Evolutionary conservation across 225 moss, liverwort and hornwort genomes (phyloP).

Genomic region (Bryum argenteum): DNA sequence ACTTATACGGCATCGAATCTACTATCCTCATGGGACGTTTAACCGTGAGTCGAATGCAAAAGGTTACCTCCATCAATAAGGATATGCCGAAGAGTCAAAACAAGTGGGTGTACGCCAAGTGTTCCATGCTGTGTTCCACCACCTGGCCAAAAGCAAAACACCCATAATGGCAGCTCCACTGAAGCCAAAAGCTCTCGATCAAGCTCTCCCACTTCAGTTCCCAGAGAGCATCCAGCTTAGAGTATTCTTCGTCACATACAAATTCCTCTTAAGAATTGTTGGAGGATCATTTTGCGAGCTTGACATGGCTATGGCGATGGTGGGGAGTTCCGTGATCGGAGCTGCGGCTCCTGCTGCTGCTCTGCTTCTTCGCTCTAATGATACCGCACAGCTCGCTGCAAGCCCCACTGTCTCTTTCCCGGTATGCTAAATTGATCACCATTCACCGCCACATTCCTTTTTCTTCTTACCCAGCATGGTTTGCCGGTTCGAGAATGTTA

Average conservation of each 20-base stretch:
- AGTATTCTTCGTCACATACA: no score
- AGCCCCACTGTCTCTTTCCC: not conserved
- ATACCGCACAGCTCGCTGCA: constrained; percentile 5
- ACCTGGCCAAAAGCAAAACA: constrained; percentile 5
- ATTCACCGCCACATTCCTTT: not conserved
- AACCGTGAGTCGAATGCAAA: no score
- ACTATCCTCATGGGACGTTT: no score
- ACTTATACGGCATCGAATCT: no score
- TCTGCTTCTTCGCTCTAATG: not conserved
- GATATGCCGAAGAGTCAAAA: not conserved
- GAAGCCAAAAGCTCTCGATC: not conserved
- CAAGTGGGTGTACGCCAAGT: constrained; percentile 19
- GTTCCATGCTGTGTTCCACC: not conserved
- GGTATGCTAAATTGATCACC: not conserved
- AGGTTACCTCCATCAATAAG: not conserved
- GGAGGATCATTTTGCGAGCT: no score
- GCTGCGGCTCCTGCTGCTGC: not conserved
- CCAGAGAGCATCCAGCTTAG: not conserved
- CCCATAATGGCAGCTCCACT: not conserved
- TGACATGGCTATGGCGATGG: constrained; percentile 13
- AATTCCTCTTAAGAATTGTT: no score
- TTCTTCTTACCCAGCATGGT: no score
- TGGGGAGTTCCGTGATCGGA: constrained; percentile 7
- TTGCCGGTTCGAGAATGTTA: not conserved
- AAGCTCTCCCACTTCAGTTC: not conserved